These are phyloP conservation scores for Camillea tinctor DNA, from an alignment of 2,329 filamentous ascomycete genomes.

Conservation along the genomic window DNA sequence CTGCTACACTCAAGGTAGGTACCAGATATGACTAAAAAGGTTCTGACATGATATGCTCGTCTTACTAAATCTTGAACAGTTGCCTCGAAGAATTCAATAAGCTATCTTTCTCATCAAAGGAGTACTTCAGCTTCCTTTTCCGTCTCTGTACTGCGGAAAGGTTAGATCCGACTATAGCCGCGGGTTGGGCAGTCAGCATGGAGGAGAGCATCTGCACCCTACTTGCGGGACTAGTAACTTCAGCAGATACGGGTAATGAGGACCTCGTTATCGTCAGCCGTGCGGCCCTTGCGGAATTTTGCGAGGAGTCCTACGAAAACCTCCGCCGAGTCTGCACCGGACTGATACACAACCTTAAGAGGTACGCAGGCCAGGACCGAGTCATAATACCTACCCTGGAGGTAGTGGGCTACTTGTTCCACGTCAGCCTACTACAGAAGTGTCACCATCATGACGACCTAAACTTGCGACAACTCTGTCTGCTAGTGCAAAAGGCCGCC, in stretches of 20 bases:
- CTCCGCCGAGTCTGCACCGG: slow-evolving; percentile 47
- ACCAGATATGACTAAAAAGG: neutral
- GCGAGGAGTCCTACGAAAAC: slow-evolving; percentile 39
- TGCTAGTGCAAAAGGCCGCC: slow-evolving; percentile 72
- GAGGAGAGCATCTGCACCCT: slow-evolving; percentile 50
- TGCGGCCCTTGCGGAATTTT: slow-evolving; percentile 60
- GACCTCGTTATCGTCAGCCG: slow-evolving; percentile 69
- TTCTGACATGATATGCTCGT: neutral
- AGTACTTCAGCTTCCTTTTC: slow-evolving; percentile 58
- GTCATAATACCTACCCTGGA: slow-evolving; percentile 75
- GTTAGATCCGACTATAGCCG: slow-evolving; percentile 38
- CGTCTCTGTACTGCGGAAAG: slow-evolving; percentile 39
- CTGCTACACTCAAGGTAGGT: slow-evolving; percentile 47
- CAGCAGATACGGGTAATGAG: slow-evolving; percentile 76
- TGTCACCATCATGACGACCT: slow-evolving; percentile 30
- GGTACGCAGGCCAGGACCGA: slow-evolving; percentile 61
- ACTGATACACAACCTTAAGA: slow-evolving; percentile 53
- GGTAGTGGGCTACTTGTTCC: slow-evolving; percentile 73
- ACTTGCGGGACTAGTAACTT: slow-evolving; percentile 67
- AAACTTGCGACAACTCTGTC: slow-evolving; percentile 60
- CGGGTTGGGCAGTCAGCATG: slow-evolving; percentile 32
- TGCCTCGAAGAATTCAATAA: slow-evolving; percentile 34
- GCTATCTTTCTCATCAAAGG: slow-evolving; percentile 55
- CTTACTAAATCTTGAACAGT: slow-evolving; percentile 31
- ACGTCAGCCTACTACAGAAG: slow-evolving; percentile 51